Evolutionary conservation across 1,139 yeast genomes (phyloP), one percentile per base, ranked within the genome.

Genomic region (Diutina scorzettiae): DNA sequence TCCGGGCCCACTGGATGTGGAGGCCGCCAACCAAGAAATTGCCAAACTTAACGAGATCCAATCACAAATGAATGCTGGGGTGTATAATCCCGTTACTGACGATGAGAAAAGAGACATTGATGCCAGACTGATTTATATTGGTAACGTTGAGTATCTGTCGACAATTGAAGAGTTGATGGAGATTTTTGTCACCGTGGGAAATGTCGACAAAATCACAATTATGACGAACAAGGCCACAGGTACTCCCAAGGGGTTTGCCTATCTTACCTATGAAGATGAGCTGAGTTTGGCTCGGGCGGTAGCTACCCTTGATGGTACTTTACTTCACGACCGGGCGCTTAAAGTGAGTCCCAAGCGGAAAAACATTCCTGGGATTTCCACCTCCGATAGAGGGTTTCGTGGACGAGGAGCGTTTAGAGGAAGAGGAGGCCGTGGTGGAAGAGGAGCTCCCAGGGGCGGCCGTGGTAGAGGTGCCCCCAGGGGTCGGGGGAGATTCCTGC

Each of bases 161-260:
- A 75, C 89, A 3, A 95, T 96, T 8, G 78, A 80, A 48, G 91
- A 83, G 53, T 66, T 89, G 33, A 93, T 86, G 56, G 78, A 80
- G 43, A 84, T 81, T 51, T 86, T 89, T 59, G 72, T 76, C 42
- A 60, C 73, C 8, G 79, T 82, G 45, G 97, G 96, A 1, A 69
- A 73, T 2, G 84, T 89, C 41, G 81, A 85, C 52, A 69, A 96
- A 51, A 89, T 89, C 32, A 89, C 96, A 1, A 82, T 89, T 43
- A 63, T 82, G 57, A 66, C 73, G 49, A 82, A 85, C 62, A 78
- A 77, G 54, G 66, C 63, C 53, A 77, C 89, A 0, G 93, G 94
- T 2, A 78, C 72, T 48, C 93, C 95, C 33, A 83, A 81, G 58
- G 95, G 95, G 4, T 84, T 72, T 61, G 95, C 95, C 1, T 85